Evolutionary conservation across 1,284 basidiomycete genomes (phyloP), one percentile per base, ranked within the genome.

Genomic region (Cystobasidium pallidum): DNA sequence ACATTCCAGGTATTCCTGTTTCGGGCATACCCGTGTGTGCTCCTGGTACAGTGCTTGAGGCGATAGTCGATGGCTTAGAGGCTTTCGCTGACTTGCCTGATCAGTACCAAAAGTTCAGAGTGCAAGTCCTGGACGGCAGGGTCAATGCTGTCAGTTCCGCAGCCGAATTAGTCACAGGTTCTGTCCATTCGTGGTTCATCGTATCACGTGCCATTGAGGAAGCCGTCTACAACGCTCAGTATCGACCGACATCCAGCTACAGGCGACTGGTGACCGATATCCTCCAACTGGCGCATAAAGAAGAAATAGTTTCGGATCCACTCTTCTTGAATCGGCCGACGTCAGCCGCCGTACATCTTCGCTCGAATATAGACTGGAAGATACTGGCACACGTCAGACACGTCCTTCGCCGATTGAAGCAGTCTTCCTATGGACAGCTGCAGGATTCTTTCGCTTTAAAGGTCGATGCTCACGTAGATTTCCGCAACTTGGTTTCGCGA

Each of bases 341-440:
- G 28, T 21, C 59, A 63, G 89, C 90, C 2, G 90, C 90, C 1
- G 91, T 88, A 78, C 84, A 92, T 47, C 85, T 92, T 32, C 88
- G 91, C 32, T 85, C 85, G 28, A 86, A 89, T 75, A 81, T 84
- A 1, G 82, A 83, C 2, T 90, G 90, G 82, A 88, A 87, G 74
- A 86, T 91, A 67, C 80, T 91, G 30, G 87, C 89, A 73, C 87
- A 91, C 77, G 83, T 91, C 41, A 88, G 90, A 13, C 84, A 85
- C 75, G 85, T 85, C 77, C 80, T 88, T 41, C 74, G 74, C 28
- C 36, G 68, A 10, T 21, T 66, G 17, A 41, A 21, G 17, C 43
- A 15, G 32, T 30, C 30, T 11, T 54, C 63, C 2, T 24, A 26
- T 2, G 15, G 17, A 15, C 45, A 41, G 11, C 49, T 52, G 19